Evolutionary conservation across 2,329 filamentous ascomycete genomes (phyloP), one percentile per base, ranked within the genome.

Genomic region (Mycocentrospora acerina): DNA sequence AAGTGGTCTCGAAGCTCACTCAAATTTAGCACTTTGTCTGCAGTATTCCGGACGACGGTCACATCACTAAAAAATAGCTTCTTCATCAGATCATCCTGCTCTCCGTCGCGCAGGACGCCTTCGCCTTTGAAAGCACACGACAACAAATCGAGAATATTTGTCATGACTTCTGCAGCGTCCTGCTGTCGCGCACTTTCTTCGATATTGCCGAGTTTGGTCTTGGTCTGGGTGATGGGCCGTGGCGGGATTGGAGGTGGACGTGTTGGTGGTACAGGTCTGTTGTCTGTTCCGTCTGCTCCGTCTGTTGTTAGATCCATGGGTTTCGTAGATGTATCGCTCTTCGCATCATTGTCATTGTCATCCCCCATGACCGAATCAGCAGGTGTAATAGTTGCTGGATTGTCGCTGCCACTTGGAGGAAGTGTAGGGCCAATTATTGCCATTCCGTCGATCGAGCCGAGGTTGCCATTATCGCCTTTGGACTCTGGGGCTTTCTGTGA

Each of bases 101-200:
- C 85, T 3, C 85, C 86, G 29, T 83, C 78, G 6, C 76, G 70
- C 40, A 88, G 81, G 24, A 79, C 72, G 3, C 77, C 79, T n/a
- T 77, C 78, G 5, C 88, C 80, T 40, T 79, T 83, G 59, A 97
- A 90, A 2, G 91, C 90, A 35, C 88, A 90, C 57, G 93, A 87
- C n/a, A 96, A 75, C 34, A 93, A 86, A 59, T 91, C 90, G 42
- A 96, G 81, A 17, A 95, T 87, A 57, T 91, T 93, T 42, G 89
- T 89, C 71, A 96, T 90, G 30, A 96, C 91, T 67, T 98, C 93
- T 10, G 90, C 90, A 4, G 96, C 91, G 68, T 98, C 93, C 69
- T 98, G 90, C 60, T 98, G 93, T 33, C 59, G 60, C 24, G 88
- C 78, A 13, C 78, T 78, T 28, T 78, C 72, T 52, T 82, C 75